Base-by-base conservation (phyloP, 2,329 filamentous ascomycete species). In the Alternaria triticimaculans region DNA sequence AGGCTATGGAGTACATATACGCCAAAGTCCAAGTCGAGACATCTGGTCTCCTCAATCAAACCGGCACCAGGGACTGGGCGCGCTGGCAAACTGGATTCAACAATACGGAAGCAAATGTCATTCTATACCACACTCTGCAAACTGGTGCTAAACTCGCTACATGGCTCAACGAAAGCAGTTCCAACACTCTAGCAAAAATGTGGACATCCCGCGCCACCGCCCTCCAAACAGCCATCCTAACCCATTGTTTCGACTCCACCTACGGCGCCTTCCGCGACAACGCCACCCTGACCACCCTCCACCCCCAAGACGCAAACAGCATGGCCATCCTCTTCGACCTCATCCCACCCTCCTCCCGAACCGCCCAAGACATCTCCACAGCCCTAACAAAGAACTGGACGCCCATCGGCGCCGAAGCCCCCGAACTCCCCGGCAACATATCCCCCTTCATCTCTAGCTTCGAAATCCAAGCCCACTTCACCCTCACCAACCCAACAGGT, bases 351-450 rank as follows among this genome's bases (percentile, higher is more conserved):
- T 7, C 54, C 6, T 37, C 58, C 10, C 67, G 70, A 37, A 58
- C 64, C n/a, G 55, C 61, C 8, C 6, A 62, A 2, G 11, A 10
- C 37, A 43, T 78, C 54, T 72, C 69, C 46, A 23, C 33, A 5
- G 62, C 60, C 0, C 63, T 78, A 0, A 66, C 63, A 2, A 28
- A 62, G 8, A 74, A 71, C 61, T 77, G 75, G 75, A 75, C 72
- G 21, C 63, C 65, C 14, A 68, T 78, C 55, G 76, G 76, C 4
- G 73, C 76, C 15, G 63, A 75, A 12, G 71, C 74, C 7, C 76
- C 75, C 1, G 80, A 81, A 62, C 67, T 79, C 5, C 74, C 77
- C 0, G 77, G 79, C 48, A 78, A 75, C n/a, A 77, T 82, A 55
- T 79, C 76, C 3, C 78, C 80, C 4, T 81, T 81, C 59, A 72